Conservation (phyloP, 2,329 filamentous ascomycete genomes). For the Chaetomiaceae sp. region DNA sequence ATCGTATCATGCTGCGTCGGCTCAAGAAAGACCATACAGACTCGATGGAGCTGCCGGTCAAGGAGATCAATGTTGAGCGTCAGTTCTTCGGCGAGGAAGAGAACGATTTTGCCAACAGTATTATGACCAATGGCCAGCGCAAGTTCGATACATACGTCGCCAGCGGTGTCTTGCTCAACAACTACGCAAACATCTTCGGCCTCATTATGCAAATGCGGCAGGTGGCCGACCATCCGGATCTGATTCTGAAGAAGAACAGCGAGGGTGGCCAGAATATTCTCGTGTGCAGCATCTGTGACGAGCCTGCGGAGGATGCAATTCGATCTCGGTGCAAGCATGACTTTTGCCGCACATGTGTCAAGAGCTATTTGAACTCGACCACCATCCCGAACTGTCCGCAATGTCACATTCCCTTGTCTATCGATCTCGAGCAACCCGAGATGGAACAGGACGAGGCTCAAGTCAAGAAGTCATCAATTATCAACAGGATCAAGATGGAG, state of each 20-base stretch:
- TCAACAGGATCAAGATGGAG: slow-evolving; percentile 98
- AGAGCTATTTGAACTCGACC: slow-evolving; percentile 74
- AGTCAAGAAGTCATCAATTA: slow-evolving; percentile 94
- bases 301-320: slow-evolving; percentile 91
- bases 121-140: slow-evolving; percentile 86
- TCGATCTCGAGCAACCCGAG: slow-evolving; percentile 92
- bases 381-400: slow-evolving; percentile 77
- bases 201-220: slow-evolving; percentile 99
- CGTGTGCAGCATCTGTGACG: slow-evolving; percentile 92
- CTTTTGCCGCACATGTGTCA: slow-evolving; percentile 78
- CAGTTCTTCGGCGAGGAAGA: slow-evolving; percentile 97
- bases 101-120: slow-evolving; percentile 89
- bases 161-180: slow-evolving; percentile 89
- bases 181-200: slow-evolving; percentile 98
- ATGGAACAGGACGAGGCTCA: slow-evolving; percentile 84
- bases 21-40: slow-evolving; percentile 91
- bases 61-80: slow-evolving; percentile 85
- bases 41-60: slow-evolving; percentile 93
- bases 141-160: slow-evolving; percentile 95
- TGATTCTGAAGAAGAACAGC: slow-evolving; percentile 83
- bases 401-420: slow-evolving; percentile 83
- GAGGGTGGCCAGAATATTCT: slow-evolving; percentile 86
- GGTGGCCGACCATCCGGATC: slow-evolving; percentile 91
- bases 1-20: slow-evolving; percentile 91
- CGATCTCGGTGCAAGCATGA: slow-evolving; percentile 90